phyloP scores from a whole-genome alignment of 352 stramenopile species.

The Phytophthora sp. region DNA sequence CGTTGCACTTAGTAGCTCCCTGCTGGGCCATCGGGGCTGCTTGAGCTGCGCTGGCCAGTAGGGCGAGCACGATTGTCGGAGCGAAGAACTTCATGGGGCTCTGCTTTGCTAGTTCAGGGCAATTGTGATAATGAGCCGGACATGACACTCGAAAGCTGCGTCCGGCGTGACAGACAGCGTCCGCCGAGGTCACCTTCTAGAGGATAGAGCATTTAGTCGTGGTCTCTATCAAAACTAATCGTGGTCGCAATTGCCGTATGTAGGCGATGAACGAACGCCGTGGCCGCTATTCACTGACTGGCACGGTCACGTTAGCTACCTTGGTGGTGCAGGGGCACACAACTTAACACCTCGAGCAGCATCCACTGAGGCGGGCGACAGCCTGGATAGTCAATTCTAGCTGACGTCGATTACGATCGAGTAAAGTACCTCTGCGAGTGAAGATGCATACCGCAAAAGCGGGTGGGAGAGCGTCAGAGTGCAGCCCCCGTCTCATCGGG shows the following conservation, averaged over 20 bases:
- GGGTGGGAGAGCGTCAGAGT: constrained; percentile 3
- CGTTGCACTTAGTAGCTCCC: constrained; percentile 1
- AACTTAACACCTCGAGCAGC: too few relatives aligned
- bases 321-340: too few relatives aligned
- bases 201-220: neutral
- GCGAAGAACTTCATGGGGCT: constrained; percentile 14
- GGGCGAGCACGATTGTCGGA: constrained; percentile 8
- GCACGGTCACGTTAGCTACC: too few relatives aligned
- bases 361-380: neutral
- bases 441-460: neutral
- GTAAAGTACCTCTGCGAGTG: neutral
- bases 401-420: neutral
- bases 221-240: constrained; percentile 7
- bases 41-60: constrained; percentile 4
- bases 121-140: constrained; percentile 6
- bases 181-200: neutral
- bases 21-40: neutral
- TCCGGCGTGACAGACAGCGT: neutral
- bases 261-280: neutral
- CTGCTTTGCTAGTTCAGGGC: neutral
- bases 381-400: neutral
- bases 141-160: neutral
- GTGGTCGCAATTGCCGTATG: constrained; percentile 4
- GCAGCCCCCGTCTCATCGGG: neutral
- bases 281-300: neutral